phyloP scores from a whole-genome alignment of 129 eudicot genomes.

The Apium graveolens region DNA sequence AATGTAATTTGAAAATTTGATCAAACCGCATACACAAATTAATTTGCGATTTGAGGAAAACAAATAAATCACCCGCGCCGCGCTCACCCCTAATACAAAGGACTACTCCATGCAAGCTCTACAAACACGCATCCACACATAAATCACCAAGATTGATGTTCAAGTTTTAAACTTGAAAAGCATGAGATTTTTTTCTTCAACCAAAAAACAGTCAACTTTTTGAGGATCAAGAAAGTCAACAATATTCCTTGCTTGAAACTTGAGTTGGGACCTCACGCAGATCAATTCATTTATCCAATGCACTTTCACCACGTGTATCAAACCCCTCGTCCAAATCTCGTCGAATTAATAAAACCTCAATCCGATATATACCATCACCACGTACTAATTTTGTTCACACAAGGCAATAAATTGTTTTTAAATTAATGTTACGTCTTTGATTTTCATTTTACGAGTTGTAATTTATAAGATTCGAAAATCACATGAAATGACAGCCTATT shows the following conservation, averaged over 20 bases:
- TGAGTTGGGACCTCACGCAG: conserved; percentile 6
- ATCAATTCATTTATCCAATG: conserved; percentile 1
- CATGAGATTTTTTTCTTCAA: neutral
- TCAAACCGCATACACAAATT: no score
- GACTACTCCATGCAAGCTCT: no score
- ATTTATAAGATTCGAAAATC: no score
- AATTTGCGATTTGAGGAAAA: no score
- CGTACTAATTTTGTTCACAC: neutral
- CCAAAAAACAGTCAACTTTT: neutral
- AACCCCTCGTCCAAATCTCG: neutral
- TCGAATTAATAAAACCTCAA: neutral
- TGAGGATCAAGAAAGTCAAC: conserved; percentile 17
- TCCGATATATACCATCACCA: neutral
- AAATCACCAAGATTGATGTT: neutral
- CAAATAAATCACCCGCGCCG: no score
- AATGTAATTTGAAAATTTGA: no score
- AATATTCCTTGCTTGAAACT: conserved; percentile 14
- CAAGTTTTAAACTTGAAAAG: neutral
- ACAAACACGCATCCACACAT: neutral
- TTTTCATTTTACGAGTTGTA: no score
- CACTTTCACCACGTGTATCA: neutral
- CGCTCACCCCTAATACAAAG: no score
- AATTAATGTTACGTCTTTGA: no score
- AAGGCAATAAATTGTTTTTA: neutral
- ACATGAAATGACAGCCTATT: no score